Conservation (phyloP, 495 filamentous ascomycete genomes). For the Penicillium flavigenum region DNA sequence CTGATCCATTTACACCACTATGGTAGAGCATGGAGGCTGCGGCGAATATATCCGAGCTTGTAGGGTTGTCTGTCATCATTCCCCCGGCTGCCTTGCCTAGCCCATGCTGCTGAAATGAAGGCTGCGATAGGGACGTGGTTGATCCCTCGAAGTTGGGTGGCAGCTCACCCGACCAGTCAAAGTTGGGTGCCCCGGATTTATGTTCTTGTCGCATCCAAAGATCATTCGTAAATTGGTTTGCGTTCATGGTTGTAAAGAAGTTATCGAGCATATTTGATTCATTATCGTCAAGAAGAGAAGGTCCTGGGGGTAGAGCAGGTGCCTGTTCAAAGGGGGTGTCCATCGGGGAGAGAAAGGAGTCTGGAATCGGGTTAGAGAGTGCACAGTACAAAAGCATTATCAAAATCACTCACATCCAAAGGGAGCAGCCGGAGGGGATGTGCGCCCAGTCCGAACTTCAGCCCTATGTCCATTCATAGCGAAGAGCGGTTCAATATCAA, state of each 20-base stretch:
- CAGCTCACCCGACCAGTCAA: slow-evolving; percentile 55
- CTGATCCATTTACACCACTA: slow-evolving; percentile 33
- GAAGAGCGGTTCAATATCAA: slow-evolving; percentile 1
- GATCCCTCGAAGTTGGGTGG: slow-evolving; percentile 62
- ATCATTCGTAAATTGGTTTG: slow-evolving; percentile 52
- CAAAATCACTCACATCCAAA: slow-evolving; percentile 59
- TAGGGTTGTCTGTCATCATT: slow-evolving; percentile 22
- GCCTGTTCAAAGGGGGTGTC: slow-evolving; percentile 56
- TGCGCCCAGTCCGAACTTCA: slow-evolving; percentile 31
- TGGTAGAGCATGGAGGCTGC: slow-evolving; percentile 51
- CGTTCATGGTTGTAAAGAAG: slow-evolving; percentile 61
- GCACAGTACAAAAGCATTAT: not conserved
- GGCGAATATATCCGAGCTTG: slow-evolving; percentile 50
- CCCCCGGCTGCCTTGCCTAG: slow-evolving; percentile 27
- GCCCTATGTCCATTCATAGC: slow-evolving; percentile 38
- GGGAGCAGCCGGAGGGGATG: slow-evolving; percentile 42
- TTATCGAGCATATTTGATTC: slow-evolving; percentile 60
- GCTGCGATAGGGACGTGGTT: slow-evolving; percentile 59
- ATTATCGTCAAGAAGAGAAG: slow-evolving; percentile 59
- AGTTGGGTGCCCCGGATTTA: slow-evolving; percentile 47
- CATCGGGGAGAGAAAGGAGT: slow-evolving; percentile 48
- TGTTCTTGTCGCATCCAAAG: slow-evolving; percentile 47
- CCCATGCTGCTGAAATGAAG: slow-evolving; percentile 31
- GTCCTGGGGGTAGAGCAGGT: slow-evolving; percentile 57
- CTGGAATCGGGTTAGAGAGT: slow-evolving; percentile 30